Evolutionary conservation across 2,329 filamentous ascomycete species (phyloP).

Genomic region (Tolypocladium amazonense): DNA sequence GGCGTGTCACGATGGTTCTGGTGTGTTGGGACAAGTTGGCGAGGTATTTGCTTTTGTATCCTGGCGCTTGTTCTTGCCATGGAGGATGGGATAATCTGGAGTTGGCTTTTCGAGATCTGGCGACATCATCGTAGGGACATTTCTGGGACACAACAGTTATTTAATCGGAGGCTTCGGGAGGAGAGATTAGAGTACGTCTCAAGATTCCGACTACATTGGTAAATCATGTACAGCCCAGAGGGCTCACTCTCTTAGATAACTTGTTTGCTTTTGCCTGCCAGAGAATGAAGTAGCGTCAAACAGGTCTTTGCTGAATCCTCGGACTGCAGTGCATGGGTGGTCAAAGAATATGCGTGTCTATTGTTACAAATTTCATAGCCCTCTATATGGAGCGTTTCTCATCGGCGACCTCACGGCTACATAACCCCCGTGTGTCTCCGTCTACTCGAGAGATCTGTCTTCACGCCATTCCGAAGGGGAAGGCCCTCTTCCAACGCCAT

Average conservation of each 20-base stretch:
- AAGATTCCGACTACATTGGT: background rate
- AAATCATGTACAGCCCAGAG: background rate
- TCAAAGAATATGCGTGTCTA: background rate
- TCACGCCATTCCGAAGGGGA: background rate
- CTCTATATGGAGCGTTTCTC: background rate
- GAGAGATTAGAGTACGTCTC: background rate
- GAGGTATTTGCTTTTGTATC: background rate
- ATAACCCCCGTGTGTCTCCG: background rate
- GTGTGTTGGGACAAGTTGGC: slow-evolving; percentile 1
- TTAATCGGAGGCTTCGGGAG: slow-evolving; percentile 1
- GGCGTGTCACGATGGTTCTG: slow-evolving; percentile 1
- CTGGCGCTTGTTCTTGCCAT: background rate
- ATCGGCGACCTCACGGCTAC: background rate
- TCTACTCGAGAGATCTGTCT: background rate
- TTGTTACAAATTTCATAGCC: background rate
- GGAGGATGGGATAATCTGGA: slow-evolving; percentile 7
- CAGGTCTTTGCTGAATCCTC: background rate
- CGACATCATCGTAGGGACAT: slow-evolving; percentile 4
- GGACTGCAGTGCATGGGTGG: background rate
- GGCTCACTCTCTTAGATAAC: background rate
- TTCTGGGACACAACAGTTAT: slow-evolving; percentile 3
- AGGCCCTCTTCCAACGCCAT: background rate
- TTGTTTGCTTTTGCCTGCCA: background rate
- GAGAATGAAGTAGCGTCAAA: background rate
- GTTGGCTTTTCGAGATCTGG: slow-evolving; percentile 10